These are phyloP conservation scores for Mycena haematopus DNA, from an alignment of 768 basidiomycete species.

Conservation along the genomic window DNA sequence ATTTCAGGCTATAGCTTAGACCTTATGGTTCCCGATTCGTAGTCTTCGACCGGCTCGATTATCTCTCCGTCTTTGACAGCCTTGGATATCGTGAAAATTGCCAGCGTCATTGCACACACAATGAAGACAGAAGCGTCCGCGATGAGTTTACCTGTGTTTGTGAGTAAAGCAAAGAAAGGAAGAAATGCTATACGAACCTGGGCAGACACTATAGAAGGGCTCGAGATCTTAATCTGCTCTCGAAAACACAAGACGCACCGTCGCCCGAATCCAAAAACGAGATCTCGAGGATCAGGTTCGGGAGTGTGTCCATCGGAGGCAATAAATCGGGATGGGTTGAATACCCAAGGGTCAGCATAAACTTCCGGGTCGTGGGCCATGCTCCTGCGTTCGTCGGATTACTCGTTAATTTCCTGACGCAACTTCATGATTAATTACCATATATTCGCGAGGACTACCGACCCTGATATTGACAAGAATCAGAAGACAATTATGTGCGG, in stretches of 20 bases:
- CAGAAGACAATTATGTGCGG: not conserved
- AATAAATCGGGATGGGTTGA: constrained; percentile 20
- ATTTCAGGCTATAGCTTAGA: constrained; percentile 1
- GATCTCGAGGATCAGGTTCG: constrained; percentile 30
- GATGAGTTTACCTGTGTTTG: constrained; percentile 36
- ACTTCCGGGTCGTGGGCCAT: constrained; percentile 25
- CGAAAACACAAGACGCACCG: constrained; percentile 10
- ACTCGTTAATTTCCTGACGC: not conserved
- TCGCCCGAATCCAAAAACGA: constrained; percentile 37
- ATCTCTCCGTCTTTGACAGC: constrained; percentile 30
- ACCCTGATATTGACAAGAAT: not conserved
- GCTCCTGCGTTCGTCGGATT: constrained; percentile 6
- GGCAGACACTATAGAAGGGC: constrained; percentile 12
- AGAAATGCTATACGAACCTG: constrained; percentile 6
- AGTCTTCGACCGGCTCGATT: constrained; percentile 42
- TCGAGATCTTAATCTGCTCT: not conserved
- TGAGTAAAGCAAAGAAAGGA: not conserved
- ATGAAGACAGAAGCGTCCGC: constrained; percentile 45
- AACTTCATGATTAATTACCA: constrained; percentile 14
- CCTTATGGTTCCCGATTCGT: constrained; percentile 45
- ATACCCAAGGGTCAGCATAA: constrained; percentile 22
- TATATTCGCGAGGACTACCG: constrained; percentile 25
- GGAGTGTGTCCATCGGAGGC: constrained; percentile 7
- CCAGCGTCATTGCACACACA: constrained; percentile 41
- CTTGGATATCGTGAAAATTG: constrained; percentile 43